Base-by-base conservation (phyloP, 768 basidiomycete genomes). In the Podaxis mareebaensis region DNA sequence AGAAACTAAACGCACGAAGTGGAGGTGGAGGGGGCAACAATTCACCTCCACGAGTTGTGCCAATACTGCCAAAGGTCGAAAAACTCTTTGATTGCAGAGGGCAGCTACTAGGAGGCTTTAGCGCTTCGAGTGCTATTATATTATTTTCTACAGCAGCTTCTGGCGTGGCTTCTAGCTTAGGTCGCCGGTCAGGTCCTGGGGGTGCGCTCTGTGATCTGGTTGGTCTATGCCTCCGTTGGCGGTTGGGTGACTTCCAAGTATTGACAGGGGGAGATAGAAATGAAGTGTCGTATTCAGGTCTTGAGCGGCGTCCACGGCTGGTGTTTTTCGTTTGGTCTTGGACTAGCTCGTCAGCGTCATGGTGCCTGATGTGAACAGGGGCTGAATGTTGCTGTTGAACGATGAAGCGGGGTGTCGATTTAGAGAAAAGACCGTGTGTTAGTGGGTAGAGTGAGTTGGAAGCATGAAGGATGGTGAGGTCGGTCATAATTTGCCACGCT, bases 1-100 rank as follows among this genome's bases (percentile, higher is more conserved):
- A 36, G 52, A 57, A 40, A n/a, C n/a, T 24, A 48, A 36, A 81
- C 88, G 77, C 71, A 90, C 88, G 80, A 53, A 90, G 76, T 53
- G 86, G 85, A 15, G 89, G 89, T 60, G 86, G 82, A 55, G 89
- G 89, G 4, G 79, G 83, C 38, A 84, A 72, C 30, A 85, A 78
- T 64, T 86, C 83, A 11, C 81, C 81, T 54, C 77, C 77, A 64
- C 74, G 69, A 52, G 72, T 73, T 24, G 68, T 77, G 58, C 66
- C 70, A 53, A 65, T 70, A 30, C 59, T 60, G 13, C 69, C 67
- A 60, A 73, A 75, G 2, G 73, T 66, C 17, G 76, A 74, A 30
- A 72, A 71, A 49, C 71, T 74, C 60, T 70, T 72, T 33, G 70
- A 69, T 48, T 55, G 63, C 26, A 63, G 67, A 58, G 58, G 65